Base-by-base conservation (phyloP, 345 rosid genomes). In the Acer saccharum region DNA sequence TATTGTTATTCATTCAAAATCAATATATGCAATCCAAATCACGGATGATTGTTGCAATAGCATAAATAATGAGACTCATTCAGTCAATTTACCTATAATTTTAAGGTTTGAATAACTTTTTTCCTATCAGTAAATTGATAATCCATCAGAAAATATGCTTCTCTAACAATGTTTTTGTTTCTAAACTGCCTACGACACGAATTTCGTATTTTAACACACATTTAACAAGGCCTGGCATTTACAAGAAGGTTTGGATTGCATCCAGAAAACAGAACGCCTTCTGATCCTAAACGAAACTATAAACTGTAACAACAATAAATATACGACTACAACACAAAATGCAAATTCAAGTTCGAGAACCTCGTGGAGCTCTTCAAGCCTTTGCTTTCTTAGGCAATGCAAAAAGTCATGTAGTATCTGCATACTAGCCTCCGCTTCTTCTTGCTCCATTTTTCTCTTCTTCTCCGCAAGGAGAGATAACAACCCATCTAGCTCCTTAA, bases 341-440 rank as follows among this genome's bases (percentile, higher is more conserved):
- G 46, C 27, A 68, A 65, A 48, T 32, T 76, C 6, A 79, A 70
- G 20, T 50, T 57, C 23, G 70, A 52, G 32, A 10, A 84, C 89
- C 89, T 84, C 82, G 17, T 81, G 70, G 66, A 87, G 84, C 71
- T 83, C 83, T 65, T 84, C 82, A 65, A 77, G 85, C 79, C 81
- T 87, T 78, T 79, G 82, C 81, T 79, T 82, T 77, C 83, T 81
- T 18, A 87, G 66, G 70, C 77, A 72, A 68, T 74, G 78, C 83
- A 87, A 76, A 76, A 87, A 87, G 39, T 87, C 78, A 62, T 75
- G 74, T 23, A 87, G 79, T 75, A 83, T 81, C 80, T 73, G 83
- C 83, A 73, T 81, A 73, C 83, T 84, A 29, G 73, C 75, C 82
- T 84, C 86, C 1, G 82, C 86, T 81, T 87, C 88, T 71, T 81